These are phyloP conservation scores for Penicillium sp. DNA, from an alignment of 2,329 filamentous ascomycete species.

Conservation along the genomic window DNA sequence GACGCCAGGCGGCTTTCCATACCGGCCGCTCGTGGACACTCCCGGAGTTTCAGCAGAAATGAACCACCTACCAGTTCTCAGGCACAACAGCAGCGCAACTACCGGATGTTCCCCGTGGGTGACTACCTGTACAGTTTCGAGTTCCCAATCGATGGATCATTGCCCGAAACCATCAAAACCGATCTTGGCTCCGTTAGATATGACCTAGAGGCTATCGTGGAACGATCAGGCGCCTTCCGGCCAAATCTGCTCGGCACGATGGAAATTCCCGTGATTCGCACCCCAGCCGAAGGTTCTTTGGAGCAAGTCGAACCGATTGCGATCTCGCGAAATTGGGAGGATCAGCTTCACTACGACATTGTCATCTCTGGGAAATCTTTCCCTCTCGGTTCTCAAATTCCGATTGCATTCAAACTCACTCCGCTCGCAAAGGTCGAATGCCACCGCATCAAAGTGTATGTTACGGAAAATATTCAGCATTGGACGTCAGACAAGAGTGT, in stretches of 20 bases:
- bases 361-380: conserved; percentile 96
- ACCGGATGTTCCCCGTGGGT: conserved; percentile 78
- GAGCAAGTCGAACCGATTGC: conserved; percentile 93
- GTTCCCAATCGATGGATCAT: conserved; percentile 73
- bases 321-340: conserved; percentile 91
- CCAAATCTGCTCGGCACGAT: conserved; percentile 80
- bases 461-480: conserved; percentile 89
- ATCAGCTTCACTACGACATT: conserved; percentile 93
- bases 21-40: conserved; percentile 76
- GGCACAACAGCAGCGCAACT: conserved; percentile 72
- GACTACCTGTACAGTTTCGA: conserved; percentile 79
- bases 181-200: conserved; percentile 86
- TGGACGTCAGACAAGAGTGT: conserved; percentile 84
- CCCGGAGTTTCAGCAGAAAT: conserved; percentile 80
- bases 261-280: conserved; percentile 79
- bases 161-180: conserved; percentile 81
- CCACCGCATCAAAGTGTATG: conserved; percentile 86
- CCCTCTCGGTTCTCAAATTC: conserved; percentile 80
- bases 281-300: conserved; percentile 82
- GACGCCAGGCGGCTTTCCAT: conserved; percentile 71
- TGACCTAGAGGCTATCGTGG: conserved; percentile 80
- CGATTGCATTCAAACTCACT: conserved; percentile 91
- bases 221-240: conserved; percentile 85
- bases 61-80: conserved; percentile 60
- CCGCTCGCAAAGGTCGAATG: conserved; percentile 91